Evolutionary conservation across 2,329 filamentous ascomycete species (phyloP).

Genomic region (Ascochyta clinopodiicola): DNA sequence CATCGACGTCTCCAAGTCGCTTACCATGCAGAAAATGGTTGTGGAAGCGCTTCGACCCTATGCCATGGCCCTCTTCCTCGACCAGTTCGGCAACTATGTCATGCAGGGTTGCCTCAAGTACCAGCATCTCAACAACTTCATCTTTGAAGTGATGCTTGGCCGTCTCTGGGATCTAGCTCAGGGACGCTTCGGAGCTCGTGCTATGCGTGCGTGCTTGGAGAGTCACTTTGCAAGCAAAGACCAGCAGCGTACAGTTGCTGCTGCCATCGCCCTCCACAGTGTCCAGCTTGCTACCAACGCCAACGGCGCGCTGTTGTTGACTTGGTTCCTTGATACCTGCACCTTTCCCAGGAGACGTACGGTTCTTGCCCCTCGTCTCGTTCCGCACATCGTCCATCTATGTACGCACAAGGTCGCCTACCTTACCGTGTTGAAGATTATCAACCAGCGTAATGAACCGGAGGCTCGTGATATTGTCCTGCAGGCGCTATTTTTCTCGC

Average conservation of each 20-base stretch:
- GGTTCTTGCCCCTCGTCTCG: constrained; percentile 87
- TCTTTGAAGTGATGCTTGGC: constrained; percentile 96
- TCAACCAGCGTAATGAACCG: constrained; percentile 94
- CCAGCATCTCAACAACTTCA: constrained; percentile 89
- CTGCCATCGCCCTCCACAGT: constrained; percentile 93
- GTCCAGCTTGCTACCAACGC: constrained; percentile 95
- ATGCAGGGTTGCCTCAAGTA: constrained; percentile 96
- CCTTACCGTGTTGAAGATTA: constrained; percentile 94
- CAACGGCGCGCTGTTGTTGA: constrained; percentile 90
- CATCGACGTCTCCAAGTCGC: constrained; percentile 91
- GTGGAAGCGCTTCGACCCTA: constrained; percentile 85
- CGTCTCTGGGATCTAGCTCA: constrained; percentile 93
- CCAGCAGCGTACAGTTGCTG: constrained; percentile 92
- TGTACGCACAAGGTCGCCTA: constrained; percentile 99
- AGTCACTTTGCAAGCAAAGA: constrained; percentile 95
- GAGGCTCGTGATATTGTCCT: constrained; percentile 91
- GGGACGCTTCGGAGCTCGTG: constrained; percentile 90
- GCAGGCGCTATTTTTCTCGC: constrained; percentile 89
- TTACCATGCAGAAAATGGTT: constrained; percentile 81
- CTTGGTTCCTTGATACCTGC: constrained; percentile 98
- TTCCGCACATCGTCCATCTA: constrained; percentile 90
- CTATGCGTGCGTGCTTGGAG: constrained; percentile 95
- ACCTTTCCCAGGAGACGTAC: constrained; percentile 91
- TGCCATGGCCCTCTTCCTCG: constrained; percentile 88
- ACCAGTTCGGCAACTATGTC: constrained; percentile 98